Evolutionary conservation across 768 basidiomycete species (phyloP), one percentile per base, ranked within the genome.

Genomic region (Termitomyces titanicus): DNA sequence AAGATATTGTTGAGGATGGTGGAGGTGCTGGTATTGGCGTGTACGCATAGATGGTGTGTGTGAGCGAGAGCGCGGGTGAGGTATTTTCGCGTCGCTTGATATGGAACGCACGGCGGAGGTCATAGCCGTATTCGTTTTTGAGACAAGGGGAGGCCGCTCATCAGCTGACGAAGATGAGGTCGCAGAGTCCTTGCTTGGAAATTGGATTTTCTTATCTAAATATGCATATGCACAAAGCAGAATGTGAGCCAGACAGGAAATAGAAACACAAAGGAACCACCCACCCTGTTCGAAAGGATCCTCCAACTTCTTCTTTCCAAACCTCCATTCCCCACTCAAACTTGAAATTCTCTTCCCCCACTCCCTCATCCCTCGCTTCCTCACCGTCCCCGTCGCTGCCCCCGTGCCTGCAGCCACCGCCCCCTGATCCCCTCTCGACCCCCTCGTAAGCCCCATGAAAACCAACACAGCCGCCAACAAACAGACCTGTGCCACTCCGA

Each of bases 401-500:
- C 78, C 70, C 35, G 56, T 62, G 46, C 66, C 70, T 29, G 70
- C 53, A 7, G 59, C 51, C 54, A 22, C 63, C 59, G 64, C 65
- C 44, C 56, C 59, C 25, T 67, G 64, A 55, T 72, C 71, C 1
- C 71, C 73, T 49, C 78, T 66, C 49, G 84, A 88, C 7, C 92
- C 91, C 5, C 93, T 82, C 4, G 93, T 94, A 49, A 96, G 77
- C 17, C 87, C 83, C 71, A 96, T 89, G 67, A 97, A 94, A 12
- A 94, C 75, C 18, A 96, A 79, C 10, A 97, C 87, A 0, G 87
- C 82, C 3, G 97, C 76, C 5, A 96, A 77, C 6, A 95, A 78
- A 65, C 88, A 85, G 0, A 98, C 79, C 63, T 98, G 95, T 0
- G 89, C 89, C 20, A 97, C 84, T 2, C 94, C 88, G 0, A 97